phyloP scores from a whole-genome alignment of 2,329 filamentous ascomycete genomes.

The Daldinia eschscholtzii region DNA sequence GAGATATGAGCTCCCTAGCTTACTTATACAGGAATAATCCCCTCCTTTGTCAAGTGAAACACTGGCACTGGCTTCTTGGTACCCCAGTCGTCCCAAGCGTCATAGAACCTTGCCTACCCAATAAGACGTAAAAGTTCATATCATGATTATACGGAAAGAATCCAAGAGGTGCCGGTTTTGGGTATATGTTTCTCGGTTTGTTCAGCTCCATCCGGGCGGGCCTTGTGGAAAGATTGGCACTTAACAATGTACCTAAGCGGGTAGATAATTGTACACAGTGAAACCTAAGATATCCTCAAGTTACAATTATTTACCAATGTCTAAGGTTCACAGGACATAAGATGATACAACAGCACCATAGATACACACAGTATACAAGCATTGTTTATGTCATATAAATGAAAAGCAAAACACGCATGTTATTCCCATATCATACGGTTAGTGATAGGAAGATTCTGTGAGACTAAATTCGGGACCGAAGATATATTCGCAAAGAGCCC shows the following conservation, averaged over 20 bases:
- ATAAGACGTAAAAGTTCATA: no score
- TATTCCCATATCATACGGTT: not conserved
- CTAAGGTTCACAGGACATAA: no score
- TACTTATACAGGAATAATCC: conserved; percentile 19
- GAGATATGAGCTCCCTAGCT: conserved; percentile 8
- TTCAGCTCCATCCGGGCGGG: not conserved
- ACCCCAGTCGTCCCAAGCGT: no score
- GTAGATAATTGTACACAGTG: not conserved
- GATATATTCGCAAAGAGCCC: not conserved
- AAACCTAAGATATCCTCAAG: not conserved
- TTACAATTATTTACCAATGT: no score
- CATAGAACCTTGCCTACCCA: no score
- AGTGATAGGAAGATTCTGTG: not conserved
- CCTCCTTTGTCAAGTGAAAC: no score
- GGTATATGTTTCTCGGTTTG: conserved; percentile 7
- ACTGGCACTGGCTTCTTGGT: no score
- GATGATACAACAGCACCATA: no score
- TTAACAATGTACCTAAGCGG: not conserved
- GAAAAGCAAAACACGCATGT: no score
- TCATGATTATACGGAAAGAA: conserved; percentile 6
- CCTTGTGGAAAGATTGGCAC: not conserved
- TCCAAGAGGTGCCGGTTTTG: not conserved
- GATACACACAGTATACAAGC: no score
- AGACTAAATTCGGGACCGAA: not conserved
- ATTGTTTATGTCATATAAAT: no score